Evolutionary conservation across 2,329 filamentous ascomycete species (phyloP), one percentile per base, ranked within the genome.

Genomic region (Tolypocladium tropicale): DNA sequence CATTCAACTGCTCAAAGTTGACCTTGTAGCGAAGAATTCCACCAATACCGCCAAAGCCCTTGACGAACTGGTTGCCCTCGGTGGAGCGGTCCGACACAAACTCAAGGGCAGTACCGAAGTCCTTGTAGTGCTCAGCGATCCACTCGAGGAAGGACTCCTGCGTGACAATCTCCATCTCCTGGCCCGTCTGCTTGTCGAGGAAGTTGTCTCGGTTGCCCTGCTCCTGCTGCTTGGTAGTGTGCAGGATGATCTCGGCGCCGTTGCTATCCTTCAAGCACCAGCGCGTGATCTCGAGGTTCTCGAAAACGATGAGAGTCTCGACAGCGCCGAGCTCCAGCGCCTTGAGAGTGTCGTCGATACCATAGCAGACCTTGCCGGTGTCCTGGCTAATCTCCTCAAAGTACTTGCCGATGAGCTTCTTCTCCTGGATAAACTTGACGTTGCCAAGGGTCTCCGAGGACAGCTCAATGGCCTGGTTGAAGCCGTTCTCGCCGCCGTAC

Each of bases 351-450:
- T 99, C 95, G 2, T 97, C 94, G 60, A 99, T 87, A 80, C 94
- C 91, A 73, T 99, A 99, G 80, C 94, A 99, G 64, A 99, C 86
- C 70, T 91, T 94, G 64, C 94, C 94, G 54, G 88, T 96, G 70
- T 99, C 94, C 75, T 96, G 91, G 72, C 90, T 96, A 68, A 99
- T 97, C 76, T 99, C 93, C 72, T 99, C 92, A 67, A 99, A 99
- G 80, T 99, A 99, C 71, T 89, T 91, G 72, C 93, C 93, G 69
- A 99, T 99, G 61, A 99, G 85, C 79, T 96, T 99, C 88, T 99
- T 99, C 82, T 99, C 94, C 76, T 99, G 94, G 72, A 99, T 96
- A 74, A 99, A 99, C 78, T 99, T 99, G 82, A 99, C 94, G 71
- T 97, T 99, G 75, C 92, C 89, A 52, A 99, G 83, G 9, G 94